These are phyloP conservation scores for Penicillium paxilli DNA, from an alignment of 495 filamentous ascomycete genomes.

Conservation along the genomic window DNA sequence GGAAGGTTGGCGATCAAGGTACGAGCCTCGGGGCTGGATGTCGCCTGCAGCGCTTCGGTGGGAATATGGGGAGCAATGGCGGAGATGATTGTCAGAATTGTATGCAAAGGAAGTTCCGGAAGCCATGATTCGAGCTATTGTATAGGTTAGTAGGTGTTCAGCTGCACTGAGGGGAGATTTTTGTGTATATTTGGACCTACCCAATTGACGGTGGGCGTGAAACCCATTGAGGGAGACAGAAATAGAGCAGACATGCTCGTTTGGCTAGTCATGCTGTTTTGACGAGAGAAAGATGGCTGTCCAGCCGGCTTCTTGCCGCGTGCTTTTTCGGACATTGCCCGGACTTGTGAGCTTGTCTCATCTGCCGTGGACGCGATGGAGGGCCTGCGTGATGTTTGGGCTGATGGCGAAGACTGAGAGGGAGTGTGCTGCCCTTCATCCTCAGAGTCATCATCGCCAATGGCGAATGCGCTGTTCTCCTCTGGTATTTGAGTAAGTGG, in stretches of 20 bases:
- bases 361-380: constrained; percentile 74
- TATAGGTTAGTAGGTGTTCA: no score
- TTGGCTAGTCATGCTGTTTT: constrained; percentile 87
- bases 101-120: constrained; percentile 87
- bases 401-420: constrained; percentile 68
- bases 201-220: constrained; percentile 77
- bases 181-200: no score
- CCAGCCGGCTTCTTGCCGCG: constrained; percentile 95
- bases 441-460: constrained; percentile 86
- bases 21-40: constrained; percentile 36
- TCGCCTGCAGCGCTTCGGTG: constrained; percentile 33
- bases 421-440: constrained; percentile 65
- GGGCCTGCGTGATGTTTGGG: constrained; percentile 66
- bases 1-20: constrained; percentile 49
- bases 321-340: constrained; percentile 98
- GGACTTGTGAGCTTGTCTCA: constrained; percentile 79
- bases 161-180: no score
- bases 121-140: constrained; percentile 93
- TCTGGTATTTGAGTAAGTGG: constrained; percentile 79
- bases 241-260: constrained; percentile 60
- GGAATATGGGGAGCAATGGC: constrained; percentile 51
- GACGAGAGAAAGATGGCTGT: constrained; percentile 78
- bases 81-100: constrained; percentile 76
- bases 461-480: constrained; percentile 76
- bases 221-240: constrained; percentile 54